Evolutionary conservation across 768 basidiomycete species (phyloP).

Genomic region (Coprinopsis strossmayeri): DNA sequence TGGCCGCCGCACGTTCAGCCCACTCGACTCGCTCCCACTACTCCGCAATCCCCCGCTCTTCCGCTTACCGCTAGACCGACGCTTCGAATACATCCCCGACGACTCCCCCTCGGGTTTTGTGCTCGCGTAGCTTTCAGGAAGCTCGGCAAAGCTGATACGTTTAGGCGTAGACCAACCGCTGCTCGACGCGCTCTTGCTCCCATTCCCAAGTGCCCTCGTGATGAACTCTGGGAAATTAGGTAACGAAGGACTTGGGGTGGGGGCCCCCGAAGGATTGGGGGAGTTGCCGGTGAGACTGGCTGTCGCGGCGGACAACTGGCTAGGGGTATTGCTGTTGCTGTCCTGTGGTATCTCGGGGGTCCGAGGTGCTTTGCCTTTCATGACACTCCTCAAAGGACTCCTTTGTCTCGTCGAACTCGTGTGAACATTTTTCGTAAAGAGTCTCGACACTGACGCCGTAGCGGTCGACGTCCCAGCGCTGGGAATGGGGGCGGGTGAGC

Average conservation of each 20-base stretch:
- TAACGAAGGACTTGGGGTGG: not conserved
- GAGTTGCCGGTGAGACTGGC: constrained; percentile 11
- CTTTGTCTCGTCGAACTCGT: constrained; percentile 59
- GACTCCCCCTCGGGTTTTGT: constrained; percentile 21
- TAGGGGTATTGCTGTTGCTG: constrained; percentile 4
- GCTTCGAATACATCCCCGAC: too few species aligned
- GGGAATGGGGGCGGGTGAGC: constrained; percentile 47
- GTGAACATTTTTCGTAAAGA: constrained; percentile 56
- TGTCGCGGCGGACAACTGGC: constrained; percentile 5
- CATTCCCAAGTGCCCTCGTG: constrained; percentile 16
- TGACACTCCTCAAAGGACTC: constrained; percentile 41
- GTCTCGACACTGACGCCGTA: constrained; percentile 72
- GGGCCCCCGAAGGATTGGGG: constrained; percentile 13
- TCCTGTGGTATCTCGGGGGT: not conserved
- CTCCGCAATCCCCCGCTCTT: constrained; percentile 16
- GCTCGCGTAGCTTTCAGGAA: constrained; percentile 59
- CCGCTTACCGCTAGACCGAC: constrained; percentile 27
- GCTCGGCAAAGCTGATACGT: constrained; percentile 71
- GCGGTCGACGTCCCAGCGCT: constrained; percentile 61
- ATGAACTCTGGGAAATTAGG: constrained; percentile 21
- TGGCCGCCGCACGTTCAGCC: constrained; percentile 11
- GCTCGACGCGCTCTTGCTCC: constrained; percentile 31
- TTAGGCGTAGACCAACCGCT: constrained; percentile 57
- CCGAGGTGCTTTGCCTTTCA: constrained; percentile 29
- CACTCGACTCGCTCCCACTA: constrained; percentile 14